Evolutionary conservation across 148 eudicot genomes (phyloP).

Genomic region (Suaeda aralocaspica): DNA sequence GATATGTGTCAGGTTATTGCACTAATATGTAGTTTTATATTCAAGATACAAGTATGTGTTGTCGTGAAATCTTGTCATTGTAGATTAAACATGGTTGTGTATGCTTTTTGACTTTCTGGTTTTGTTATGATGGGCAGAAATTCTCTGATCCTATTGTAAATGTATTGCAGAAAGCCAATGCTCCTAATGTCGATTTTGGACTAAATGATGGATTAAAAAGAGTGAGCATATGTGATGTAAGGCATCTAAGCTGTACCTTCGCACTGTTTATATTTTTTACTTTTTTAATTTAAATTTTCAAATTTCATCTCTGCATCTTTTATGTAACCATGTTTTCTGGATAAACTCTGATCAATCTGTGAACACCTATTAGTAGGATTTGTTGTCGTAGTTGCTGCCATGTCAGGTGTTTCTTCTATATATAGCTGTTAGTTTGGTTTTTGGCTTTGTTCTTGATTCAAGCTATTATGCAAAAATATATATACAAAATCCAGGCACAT

Average conservation of each 20-base stretch:
- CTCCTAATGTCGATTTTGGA: conserved; percentile 69
- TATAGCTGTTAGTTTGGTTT: not conserved
- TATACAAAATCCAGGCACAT: not conserved
- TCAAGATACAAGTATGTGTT: not conserved
- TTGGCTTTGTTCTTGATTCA: not conserved
- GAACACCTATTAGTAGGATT: not conserved
- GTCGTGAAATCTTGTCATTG: not conserved
- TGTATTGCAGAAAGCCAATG: conserved; percentile 46
- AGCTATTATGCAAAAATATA: not conserved
- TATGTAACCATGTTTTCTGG: not conserved
- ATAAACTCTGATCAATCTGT: not conserved
- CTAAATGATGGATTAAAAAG: conserved; percentile 49
- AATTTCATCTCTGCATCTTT: not conserved
- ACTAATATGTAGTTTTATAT: not conserved
- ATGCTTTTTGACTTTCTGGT: not conserved
- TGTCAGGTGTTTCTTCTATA: not conserved
- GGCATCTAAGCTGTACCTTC: conserved; percentile 24
- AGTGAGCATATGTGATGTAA: conserved; percentile 73
- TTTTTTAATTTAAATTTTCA: too few relatives aligned
- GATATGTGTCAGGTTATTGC: not conserved
- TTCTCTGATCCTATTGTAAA: conserved; percentile 10
- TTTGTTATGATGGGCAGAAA: not conserved
- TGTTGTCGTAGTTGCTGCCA: not conserved
- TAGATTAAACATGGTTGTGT: not conserved
- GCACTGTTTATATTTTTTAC: not conserved